Evolutionary conservation across 1,139 yeast genomes (phyloP).

Genomic region (Taphrina sp.): DNA sequence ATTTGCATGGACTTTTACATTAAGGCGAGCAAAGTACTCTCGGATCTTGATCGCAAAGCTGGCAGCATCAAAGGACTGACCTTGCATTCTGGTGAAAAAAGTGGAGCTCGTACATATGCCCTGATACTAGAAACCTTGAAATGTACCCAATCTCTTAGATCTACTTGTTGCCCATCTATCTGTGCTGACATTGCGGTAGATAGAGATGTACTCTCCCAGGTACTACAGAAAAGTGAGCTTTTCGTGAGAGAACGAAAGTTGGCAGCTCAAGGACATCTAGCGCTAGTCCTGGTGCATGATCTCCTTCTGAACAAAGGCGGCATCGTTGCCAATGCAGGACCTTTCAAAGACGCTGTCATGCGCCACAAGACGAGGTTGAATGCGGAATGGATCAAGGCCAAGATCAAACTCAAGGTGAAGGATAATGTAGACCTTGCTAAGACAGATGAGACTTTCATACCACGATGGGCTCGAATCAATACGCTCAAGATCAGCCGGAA

Average conservation of each 20-base stretch:
- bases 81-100: conserved; percentile 24
- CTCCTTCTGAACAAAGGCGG: conserved; percentile 71
- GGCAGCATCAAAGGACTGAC: conserved; percentile 35
- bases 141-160: conserved; percentile 39
- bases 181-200: conserved; percentile 17
- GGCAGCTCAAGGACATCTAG: conserved; percentile 45
- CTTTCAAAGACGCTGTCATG: conserved; percentile 76
- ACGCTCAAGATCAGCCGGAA: conserved; percentile 51
- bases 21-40: conserved; percentile 30
- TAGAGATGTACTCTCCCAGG: conserved; percentile 23
- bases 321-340: conserved; percentile 85
- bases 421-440: conserved; percentile 34
- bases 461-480: conserved; percentile 84
- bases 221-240: conserved; percentile 31
- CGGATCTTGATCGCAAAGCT: conserved; percentile 30
- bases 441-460: conserved; percentile 49
- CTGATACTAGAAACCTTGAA: conserved; percentile 39
- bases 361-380: conserved; percentile 74
- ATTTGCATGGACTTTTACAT: conserved; percentile 37
- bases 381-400: conserved; percentile 77
- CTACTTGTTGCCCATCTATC: not conserved
- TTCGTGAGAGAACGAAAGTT: conserved; percentile 42
- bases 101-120: conserved; percentile 34
- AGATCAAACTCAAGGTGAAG: conserved; percentile 46
- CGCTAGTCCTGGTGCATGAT: conserved; percentile 74